phyloP scores from a whole-genome alignment of 2,329 filamentous ascomycete genomes.

The Plenodomus lindquistii region DNA sequence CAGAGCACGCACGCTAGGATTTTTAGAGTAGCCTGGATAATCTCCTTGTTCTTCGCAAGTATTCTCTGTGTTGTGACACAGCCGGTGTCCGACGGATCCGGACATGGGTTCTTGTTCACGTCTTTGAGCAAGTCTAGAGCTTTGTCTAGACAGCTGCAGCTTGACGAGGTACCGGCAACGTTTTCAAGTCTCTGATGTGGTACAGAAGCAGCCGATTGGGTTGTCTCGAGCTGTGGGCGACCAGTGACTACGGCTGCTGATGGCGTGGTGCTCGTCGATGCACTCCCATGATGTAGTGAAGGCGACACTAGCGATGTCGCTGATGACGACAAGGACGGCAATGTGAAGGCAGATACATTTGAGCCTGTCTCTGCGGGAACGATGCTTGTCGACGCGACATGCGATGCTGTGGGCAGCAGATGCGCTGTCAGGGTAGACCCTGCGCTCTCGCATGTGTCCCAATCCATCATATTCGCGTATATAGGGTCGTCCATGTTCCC shows the following conservation, averaged over 20 bases:
- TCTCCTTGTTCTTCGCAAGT: slow-evolving; percentile 6
- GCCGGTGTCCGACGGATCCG: background rate
- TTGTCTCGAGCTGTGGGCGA: background rate
- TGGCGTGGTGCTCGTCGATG: background rate
- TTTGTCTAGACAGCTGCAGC: slow-evolving; percentile 7
- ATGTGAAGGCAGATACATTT: background rate
- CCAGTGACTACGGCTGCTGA: background rate
- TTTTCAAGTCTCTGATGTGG: background rate
- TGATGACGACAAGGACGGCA: background rate
- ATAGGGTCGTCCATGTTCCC: background rate
- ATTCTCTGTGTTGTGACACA: slow-evolving; percentile 1
- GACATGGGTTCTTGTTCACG: slow-evolving; percentile 3
- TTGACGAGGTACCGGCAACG: background rate
- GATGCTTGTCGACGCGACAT: background rate
- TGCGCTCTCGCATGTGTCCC: slow-evolving; percentile 2
- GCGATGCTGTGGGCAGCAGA: background rate
- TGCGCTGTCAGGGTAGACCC: background rate
- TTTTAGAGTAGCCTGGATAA: slow-evolving; percentile 4
- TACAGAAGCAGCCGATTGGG: background rate
- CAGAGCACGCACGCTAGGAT: slow-evolving; percentile 2
- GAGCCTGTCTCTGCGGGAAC: background rate
- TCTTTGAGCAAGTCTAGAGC: slow-evolving; percentile 7
- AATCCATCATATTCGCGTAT: slow-evolving; percentile 8
- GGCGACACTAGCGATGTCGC: background rate
- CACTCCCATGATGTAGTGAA: background rate